Conservation (phyloP, 768 basidiomycete species). For the Hygrocybe coccinea region DNA sequence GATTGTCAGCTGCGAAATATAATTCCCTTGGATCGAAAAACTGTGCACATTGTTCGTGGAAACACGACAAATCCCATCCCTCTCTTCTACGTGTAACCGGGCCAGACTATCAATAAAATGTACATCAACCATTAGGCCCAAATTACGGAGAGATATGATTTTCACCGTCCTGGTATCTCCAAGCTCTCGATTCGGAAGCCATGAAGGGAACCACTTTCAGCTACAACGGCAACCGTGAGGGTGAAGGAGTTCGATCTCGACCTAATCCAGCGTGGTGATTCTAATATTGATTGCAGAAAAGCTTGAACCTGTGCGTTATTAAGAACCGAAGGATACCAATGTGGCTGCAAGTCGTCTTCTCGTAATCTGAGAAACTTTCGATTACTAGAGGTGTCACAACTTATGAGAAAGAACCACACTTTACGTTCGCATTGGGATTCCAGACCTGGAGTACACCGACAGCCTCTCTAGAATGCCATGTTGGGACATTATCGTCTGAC, state of each 20-base stretch:
- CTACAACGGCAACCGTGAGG: conserved; percentile 65
- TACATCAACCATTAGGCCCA: neutral
- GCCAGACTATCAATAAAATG: conserved; percentile 1
- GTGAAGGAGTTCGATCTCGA: conserved; percentile 45
- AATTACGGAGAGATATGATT: neutral
- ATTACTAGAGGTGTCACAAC: neutral
- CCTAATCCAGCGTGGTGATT: conserved; percentile 10
- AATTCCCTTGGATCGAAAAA: neutral
- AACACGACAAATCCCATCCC: neutral
- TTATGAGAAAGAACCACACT: conserved; percentile 34
- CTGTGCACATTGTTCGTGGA: conserved; percentile 5
- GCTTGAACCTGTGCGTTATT: conserved; percentile 47
- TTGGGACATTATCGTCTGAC: conserved; percentile 80
- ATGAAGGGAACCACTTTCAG: conserved; percentile 63
- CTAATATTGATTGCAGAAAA: conserved; percentile 45
- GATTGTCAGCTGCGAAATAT: neutral
- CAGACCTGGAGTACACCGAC: conserved; percentile 56
- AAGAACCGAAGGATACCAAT: conserved; percentile 68
- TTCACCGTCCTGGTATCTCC: conserved; percentile 63
- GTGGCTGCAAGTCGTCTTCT: conserved; percentile 58
- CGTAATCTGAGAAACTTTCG: conserved; percentile 39
- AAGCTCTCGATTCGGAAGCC: conserved; percentile 65
- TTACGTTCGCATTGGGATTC: conserved; percentile 47
- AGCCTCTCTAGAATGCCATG: conserved; percentile 74
- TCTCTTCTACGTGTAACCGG: neutral